These are phyloP conservation scores for Hericium rajendrae DNA, from an alignment of 768 basidiomycete species.

Conservation along the genomic window DNA sequence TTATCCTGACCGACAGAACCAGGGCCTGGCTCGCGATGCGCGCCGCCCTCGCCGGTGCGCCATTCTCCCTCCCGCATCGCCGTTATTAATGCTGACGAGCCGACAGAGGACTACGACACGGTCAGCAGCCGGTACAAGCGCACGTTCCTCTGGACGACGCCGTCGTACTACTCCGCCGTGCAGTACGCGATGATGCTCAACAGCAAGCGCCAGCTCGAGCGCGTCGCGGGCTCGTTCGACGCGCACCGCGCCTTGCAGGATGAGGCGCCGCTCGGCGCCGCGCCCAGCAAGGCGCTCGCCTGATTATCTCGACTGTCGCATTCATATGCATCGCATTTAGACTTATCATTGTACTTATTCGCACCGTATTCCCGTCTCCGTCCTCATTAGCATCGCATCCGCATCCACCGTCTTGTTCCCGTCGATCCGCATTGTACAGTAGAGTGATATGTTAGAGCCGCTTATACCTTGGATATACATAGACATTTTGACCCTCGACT, in stretches of 20 bases:
- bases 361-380: no score
- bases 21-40: constrained; percentile 33
- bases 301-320: not conserved
- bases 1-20: constrained; percentile 36
- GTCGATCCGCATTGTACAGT: no score
- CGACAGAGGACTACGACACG: constrained; percentile 13
- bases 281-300: not conserved
- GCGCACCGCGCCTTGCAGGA: not conserved
- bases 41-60: constrained; percentile 18
- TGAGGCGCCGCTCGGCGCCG: not conserved
- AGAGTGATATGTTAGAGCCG: no score
- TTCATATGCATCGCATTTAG: no score
- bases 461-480: no score
- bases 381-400: no score
- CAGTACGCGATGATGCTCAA: constrained; percentile 1
- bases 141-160: constrained; percentile 14
- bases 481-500: no score
- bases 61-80: not conserved
- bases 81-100: not conserved
- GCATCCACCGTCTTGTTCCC: no score
- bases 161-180: constrained; percentile 9
- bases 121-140: constrained; percentile 12
- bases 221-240: constrained; percentile 13
- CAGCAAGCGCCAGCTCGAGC: constrained; percentile 4
- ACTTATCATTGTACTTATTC: no score